These are phyloP conservation scores for Parafenestella ontariensis DNA, from an alignment of 2,329 filamentous ascomycete genomes.

Conservation along the genomic window DNA sequence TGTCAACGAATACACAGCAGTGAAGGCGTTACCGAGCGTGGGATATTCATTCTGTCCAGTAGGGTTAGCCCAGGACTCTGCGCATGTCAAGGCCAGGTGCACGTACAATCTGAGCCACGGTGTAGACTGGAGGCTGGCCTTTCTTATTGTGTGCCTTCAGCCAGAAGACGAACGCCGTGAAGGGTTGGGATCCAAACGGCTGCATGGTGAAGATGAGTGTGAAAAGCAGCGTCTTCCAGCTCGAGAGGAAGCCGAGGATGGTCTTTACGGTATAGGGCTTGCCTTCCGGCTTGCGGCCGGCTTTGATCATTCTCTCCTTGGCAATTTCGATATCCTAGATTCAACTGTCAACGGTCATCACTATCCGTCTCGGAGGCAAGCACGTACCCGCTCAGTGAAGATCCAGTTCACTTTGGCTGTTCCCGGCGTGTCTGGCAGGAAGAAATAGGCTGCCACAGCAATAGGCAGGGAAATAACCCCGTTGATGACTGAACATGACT, in stretches of 20 bases:
- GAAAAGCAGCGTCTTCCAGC: conserved; percentile 22
- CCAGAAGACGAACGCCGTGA: conserved; percentile 22
- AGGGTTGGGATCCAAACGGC: conserved; percentile 25
- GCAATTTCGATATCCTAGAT: conserved; percentile 17
- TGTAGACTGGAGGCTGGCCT: conserved; percentile 22
- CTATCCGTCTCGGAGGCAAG: not conserved
- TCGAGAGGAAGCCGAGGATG: conserved; percentile 13
- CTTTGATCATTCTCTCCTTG: conserved; percentile 11
- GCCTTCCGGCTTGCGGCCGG: conserved; percentile 17
- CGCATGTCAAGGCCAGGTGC: too few relatives aligned
- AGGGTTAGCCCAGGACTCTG: not conserved
- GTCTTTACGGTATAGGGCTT: conserved; percentile 15
- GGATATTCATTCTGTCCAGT: conserved; percentile 22
- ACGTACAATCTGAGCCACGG: conserved; percentile 25
- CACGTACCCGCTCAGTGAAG: conserved; percentile 21
- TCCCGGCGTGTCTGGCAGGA: conserved; percentile 22
- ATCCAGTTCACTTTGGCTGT: conserved; percentile 24
- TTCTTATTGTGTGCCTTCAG: conserved; percentile 27
- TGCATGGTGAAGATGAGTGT: conserved; percentile 24
- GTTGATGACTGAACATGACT: conserved; percentile 18
- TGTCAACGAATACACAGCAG: conserved; percentile 25
- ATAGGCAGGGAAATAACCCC: conserved; percentile 26
- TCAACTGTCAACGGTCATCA: conserved; percentile 2
- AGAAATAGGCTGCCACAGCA: conserved; percentile 24
- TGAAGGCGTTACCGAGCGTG: conserved; percentile 26